Conservation (phyloP, 495 filamentous ascomycete genomes). For the Cercophora samala region DNA sequence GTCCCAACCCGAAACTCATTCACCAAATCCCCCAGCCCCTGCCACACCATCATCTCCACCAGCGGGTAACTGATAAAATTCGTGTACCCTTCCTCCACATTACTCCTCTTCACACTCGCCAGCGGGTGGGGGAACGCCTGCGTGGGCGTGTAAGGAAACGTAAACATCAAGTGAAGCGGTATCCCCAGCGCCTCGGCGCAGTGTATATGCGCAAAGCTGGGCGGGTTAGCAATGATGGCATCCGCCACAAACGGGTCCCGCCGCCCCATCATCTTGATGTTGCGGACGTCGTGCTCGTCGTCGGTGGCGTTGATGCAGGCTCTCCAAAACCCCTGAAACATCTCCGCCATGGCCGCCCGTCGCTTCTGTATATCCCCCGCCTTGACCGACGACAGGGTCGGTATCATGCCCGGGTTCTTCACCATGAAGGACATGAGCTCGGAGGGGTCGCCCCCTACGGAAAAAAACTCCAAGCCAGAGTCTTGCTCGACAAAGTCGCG, state of each 20-base stretch:
- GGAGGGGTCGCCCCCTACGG: constrained; percentile 72
- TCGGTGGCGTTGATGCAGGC: constrained; percentile 66
- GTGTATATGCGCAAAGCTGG: constrained; percentile 76
- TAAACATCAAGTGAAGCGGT: constrained; percentile 80
- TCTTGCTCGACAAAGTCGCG: constrained; percentile 64
- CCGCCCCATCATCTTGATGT: constrained; percentile 53
- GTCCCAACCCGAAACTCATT: constrained; percentile 65
- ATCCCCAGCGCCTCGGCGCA: constrained; percentile 78
- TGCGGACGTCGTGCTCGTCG: constrained; percentile 50
- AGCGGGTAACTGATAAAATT: constrained; percentile 74
- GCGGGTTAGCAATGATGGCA: constrained; percentile 81
- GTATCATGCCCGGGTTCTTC: constrained; percentile 77
- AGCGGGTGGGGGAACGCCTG: constrained; percentile 69
- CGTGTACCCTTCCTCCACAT: constrained; percentile 56
- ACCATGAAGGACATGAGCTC: constrained; percentile 87
- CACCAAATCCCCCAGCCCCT: constrained; percentile 72
- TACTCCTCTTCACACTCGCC: constrained; percentile 62
- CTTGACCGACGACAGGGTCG: constrained; percentile 61
- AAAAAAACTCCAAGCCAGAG: constrained; percentile 70
- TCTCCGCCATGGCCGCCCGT: constrained; percentile 64
- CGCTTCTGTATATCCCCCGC: constrained; percentile 65
- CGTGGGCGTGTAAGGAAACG: constrained; percentile 70
- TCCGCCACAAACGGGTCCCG: constrained; percentile 69
- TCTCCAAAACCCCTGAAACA: constrained; percentile 75
- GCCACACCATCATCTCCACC: constrained; percentile 79